Percentiles rank a stretch among this genome's conserved stretches.
These are phyloP conservation scores for Pichia sp. DNA, from an alignment of 1,139 yeast species.

Conservation along the genomic window DNA sequence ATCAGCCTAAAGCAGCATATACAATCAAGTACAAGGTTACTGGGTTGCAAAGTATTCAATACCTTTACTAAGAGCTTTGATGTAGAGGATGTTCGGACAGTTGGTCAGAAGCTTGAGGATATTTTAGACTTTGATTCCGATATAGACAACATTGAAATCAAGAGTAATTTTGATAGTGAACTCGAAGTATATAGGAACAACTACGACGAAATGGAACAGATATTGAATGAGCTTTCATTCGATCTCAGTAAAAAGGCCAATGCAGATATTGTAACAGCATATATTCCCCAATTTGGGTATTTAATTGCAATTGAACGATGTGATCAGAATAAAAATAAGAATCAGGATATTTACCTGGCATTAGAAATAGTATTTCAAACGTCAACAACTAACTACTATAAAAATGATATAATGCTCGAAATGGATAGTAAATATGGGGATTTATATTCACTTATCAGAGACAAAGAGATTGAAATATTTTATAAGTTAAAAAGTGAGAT, in stretches of 20 bases:
- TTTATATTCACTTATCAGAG: slow-evolving; percentile 37
- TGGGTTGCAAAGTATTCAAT: slow-evolving; percentile 6
- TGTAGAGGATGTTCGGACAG: neutral
- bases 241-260: slow-evolving; percentile 17
- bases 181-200: slow-evolving; percentile 34
- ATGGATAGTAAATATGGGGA: slow-evolving; percentile 42
- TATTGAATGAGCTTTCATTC: slow-evolving; percentile 31
- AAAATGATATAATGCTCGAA: slow-evolving; percentile 30
- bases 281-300: slow-evolving; percentile 45
- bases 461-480: slow-evolving; percentile 41
- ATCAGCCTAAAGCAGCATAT: slow-evolving; percentile 16
- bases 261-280: slow-evolving; percentile 29
- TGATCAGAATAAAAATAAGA: neutral
- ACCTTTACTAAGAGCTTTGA: slow-evolving; percentile 1
- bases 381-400: slow-evolving; percentile 35
- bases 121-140: slow-evolving; percentile 36
- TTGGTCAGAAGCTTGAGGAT: slow-evolving; percentile 18
- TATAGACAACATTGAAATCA: slow-evolving; percentile 32
- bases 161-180: slow-evolving; percentile 31
- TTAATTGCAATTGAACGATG: slow-evolving; percentile 25
- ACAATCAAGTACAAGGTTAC: neutral
- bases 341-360: slow-evolving; percentile 27
- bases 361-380: slow-evolving; percentile 37
- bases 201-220: slow-evolving; percentile 37
- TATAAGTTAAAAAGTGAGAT: slow-evolving; percentile 37